phyloP scores from a whole-genome alignment of 768 basidiomycete species.

The Boletus pseudo-olivaceus region DNA sequence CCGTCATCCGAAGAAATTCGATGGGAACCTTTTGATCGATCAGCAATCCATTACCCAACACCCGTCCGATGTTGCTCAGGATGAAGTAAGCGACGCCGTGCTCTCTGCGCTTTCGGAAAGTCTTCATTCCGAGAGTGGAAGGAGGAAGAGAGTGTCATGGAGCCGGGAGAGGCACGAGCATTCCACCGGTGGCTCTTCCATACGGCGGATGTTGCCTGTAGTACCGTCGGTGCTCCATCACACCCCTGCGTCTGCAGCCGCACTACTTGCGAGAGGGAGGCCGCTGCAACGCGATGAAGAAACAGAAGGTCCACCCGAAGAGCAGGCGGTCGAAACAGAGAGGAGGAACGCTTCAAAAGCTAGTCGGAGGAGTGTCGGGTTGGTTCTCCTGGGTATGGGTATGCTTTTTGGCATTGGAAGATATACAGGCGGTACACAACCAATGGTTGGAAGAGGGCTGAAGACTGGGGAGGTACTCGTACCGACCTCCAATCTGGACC shows the following conservation, averaged over 20 bases:
- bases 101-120: constrained; percentile 65
- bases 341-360: constrained; percentile 51
- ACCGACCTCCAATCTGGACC: constrained; percentile 3
- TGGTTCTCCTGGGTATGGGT: constrained; percentile 81
- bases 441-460: constrained; percentile 25
- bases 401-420: constrained; percentile 67
- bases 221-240: constrained; percentile 32
- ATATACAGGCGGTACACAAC: constrained; percentile 34
- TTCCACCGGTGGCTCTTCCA: constrained; percentile 40
- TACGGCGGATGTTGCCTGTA: constrained; percentile 33
- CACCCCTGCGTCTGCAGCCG: constrained; percentile 16
- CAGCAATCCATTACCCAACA: constrained; percentile 11
- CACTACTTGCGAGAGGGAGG: constrained; percentile 42
- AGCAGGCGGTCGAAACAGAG: constrained; percentile 21
- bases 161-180: constrained; percentile 64
- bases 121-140: constrained; percentile 69
- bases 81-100: constrained; percentile 49
- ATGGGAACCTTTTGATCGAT: constrained; percentile 23
- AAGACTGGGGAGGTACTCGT: constrained; percentile 50
- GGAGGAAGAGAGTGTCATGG: constrained; percentile 63
- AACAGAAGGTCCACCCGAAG: constrained; percentile 18
- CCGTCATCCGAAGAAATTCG: constrained; percentile 29
- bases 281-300: constrained; percentile 39
- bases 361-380: constrained; percentile 65
- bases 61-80: constrained; percentile 28